Conservation (phyloP, 768 basidiomycete genomes). For the Hydnomerulius pinastri region DNA sequence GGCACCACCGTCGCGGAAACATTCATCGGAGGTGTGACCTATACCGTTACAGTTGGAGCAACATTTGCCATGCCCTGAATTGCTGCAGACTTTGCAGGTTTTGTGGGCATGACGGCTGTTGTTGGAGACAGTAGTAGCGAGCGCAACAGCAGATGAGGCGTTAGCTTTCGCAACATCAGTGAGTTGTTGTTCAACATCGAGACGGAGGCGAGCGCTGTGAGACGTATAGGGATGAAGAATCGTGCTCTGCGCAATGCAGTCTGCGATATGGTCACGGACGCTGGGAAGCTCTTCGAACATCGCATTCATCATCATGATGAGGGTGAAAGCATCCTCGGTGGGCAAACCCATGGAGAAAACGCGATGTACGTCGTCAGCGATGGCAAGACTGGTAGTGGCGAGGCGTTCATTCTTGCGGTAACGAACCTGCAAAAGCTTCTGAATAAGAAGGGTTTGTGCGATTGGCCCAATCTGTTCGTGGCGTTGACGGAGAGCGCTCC, state of each 20-base stretch:
- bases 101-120: background rate
- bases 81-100: background rate
- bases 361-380: conserved; percentile 11
- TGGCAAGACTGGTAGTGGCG: background rate
- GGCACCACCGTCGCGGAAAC: background rate
- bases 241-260: background rate
- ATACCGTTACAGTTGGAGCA: background rate
- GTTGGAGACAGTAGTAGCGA: no score
- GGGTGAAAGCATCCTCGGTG: conserved; percentile 9
- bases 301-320: conserved; percentile 14
- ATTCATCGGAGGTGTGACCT: background rate
- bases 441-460: conserved; percentile 18
- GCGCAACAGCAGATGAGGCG: background rate
- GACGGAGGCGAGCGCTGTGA: background rate
- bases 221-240: background rate
- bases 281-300: conserved; percentile 7
- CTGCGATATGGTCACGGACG: conserved; percentile 11
- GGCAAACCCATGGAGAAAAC: conserved; percentile 22
- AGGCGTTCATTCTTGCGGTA: conserved; percentile 4
- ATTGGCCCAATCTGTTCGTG: conserved; percentile 20
- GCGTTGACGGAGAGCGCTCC: conserved; percentile 7
- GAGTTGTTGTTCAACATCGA: background rate
- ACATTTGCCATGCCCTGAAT: background rate
- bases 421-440: conserved; percentile 11
- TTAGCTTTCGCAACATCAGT: background rate